Evolutionary conservation across 805 yeast genomes (phyloP).

Genomic region (Torulaspora franciscae): DNA sequence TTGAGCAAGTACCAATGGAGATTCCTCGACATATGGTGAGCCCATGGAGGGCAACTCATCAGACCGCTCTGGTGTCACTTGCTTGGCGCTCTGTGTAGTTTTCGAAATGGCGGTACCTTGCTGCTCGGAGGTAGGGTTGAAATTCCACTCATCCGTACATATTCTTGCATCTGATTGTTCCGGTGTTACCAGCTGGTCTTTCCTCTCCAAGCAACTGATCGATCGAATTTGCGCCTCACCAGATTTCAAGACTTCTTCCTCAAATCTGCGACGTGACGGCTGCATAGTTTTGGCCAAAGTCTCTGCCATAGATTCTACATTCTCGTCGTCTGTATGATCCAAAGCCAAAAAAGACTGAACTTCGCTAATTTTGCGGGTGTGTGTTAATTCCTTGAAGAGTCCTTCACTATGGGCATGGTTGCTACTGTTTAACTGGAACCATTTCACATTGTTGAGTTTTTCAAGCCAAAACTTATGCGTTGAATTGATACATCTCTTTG

Average conservation of each 20-base stretch:
- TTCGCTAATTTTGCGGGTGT: constrained; percentile 33
- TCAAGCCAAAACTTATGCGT: constrained; percentile 4
- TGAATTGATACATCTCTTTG: constrained; percentile 5
- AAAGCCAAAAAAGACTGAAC: constrained; percentile 28
- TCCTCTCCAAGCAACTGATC: constrained; percentile 1
- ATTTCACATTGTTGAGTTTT: constrained; percentile 5
- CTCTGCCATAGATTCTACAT: constrained; percentile 5
- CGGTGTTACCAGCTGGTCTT: constrained; percentile 18
- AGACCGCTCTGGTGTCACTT: constrained; percentile 5
- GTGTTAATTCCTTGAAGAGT: constrained; percentile 10
- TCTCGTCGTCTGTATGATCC: constrained; percentile 16
- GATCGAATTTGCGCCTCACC: neutral
- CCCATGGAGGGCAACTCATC: neutral
- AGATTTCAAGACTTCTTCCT: neutral
- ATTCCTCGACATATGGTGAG: constrained; percentile 17
- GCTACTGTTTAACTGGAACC: constrained; percentile 13
- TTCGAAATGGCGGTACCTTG: constrained; percentile 2
- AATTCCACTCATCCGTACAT: constrained; percentile 20
- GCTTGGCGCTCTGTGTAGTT: neutral
- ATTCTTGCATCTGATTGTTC: constrained; percentile 13
- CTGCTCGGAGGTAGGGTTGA: constrained; percentile 9
- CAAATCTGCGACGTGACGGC: neutral
- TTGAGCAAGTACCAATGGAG: constrained; percentile 25
- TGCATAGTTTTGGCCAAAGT: neutral
- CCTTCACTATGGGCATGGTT: constrained; percentile 1